Conservation (phyloP, 2,329 filamentous ascomycete species). For the Ascochyta rabiei region DNA sequence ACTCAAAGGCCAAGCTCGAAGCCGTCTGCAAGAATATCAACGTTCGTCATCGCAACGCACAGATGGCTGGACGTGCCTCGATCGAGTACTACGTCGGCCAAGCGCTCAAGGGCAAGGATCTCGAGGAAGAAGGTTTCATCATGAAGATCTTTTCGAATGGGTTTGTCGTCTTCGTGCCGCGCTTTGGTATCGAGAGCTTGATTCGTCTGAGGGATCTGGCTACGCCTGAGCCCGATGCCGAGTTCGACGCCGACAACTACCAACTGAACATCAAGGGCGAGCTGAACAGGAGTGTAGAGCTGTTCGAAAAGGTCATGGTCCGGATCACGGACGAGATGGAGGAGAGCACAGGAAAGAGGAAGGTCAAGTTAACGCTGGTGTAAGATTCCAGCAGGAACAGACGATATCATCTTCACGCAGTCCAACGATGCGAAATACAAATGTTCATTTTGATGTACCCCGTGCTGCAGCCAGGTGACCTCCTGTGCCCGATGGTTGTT, state of each 20-base stretch:
- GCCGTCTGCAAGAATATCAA: conserved; percentile 99
- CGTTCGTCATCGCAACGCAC: conserved; percentile 92
- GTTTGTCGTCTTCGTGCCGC: conserved; percentile 92
- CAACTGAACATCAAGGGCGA: conserved; percentile 66
- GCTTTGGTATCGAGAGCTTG: conserved; percentile 93
- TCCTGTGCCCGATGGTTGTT: not conserved
- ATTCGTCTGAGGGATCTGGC: conserved; percentile 86
- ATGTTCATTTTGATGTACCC: not conserved
- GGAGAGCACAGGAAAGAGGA: conserved; percentile 93
- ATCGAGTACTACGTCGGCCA: conserved; percentile 99
- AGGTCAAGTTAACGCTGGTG: conserved; percentile 71
- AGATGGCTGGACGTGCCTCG: conserved; percentile 90
- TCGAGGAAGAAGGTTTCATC: conserved; percentile 90
- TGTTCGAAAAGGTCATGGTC: conserved; percentile 92
- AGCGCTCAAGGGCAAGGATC: conserved; percentile 77
- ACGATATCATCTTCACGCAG: not conserved
- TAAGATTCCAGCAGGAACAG: conserved; percentile 24
- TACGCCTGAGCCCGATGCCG: conserved; percentile 74
- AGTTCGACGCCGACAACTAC: conserved; percentile 87
- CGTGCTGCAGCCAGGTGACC: not conserved
- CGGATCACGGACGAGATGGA: conserved; percentile 92
- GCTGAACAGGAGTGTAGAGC: conserved; percentile 68
- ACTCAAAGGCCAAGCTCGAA: conserved; percentile 83
- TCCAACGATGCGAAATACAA: not conserved
- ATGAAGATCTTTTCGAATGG: conserved; percentile 98